Conservation (phyloP, 73 alveolate genomes). For the Paramecium sonneborni region DNA sequence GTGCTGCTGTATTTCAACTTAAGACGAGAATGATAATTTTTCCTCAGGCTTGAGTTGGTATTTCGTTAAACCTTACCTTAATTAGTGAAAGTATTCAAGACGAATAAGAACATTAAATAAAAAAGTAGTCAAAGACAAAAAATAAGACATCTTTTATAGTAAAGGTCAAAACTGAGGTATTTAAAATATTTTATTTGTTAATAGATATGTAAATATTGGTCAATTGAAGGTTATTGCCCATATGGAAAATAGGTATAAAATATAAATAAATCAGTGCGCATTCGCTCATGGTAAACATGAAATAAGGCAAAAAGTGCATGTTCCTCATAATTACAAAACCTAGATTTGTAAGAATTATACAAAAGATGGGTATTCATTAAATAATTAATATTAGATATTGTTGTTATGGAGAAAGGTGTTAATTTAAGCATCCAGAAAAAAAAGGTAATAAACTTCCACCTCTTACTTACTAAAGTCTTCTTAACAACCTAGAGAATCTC, state of each 20-base stretch:
- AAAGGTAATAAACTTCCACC: not conserved
- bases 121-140: not conserved
- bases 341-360: conserved; percentile 27
- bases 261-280: not conserved
- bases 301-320: conserved; percentile 37
- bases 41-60: not conserved
- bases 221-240: not conserved
- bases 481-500: not conserved
- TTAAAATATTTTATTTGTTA: not conserved
- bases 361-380: not conserved
- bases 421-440: conserved; percentile 32
- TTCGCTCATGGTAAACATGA: conserved; percentile 57
- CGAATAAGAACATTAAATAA: not conserved
- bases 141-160: not conserved
- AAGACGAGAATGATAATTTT: not conserved
- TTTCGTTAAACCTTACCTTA: not conserved
- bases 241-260: not conserved
- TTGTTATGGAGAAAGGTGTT: not conserved
- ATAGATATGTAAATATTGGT: not conserved
- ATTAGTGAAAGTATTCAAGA: not conserved
- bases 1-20: not conserved
- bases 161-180: not conserved
- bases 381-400: not conserved
- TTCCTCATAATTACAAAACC: conserved; percentile 51
- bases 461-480: not conserved